Conservation (phyloP, 306 rosid species). For the Sesbania bispinosa region DNA sequence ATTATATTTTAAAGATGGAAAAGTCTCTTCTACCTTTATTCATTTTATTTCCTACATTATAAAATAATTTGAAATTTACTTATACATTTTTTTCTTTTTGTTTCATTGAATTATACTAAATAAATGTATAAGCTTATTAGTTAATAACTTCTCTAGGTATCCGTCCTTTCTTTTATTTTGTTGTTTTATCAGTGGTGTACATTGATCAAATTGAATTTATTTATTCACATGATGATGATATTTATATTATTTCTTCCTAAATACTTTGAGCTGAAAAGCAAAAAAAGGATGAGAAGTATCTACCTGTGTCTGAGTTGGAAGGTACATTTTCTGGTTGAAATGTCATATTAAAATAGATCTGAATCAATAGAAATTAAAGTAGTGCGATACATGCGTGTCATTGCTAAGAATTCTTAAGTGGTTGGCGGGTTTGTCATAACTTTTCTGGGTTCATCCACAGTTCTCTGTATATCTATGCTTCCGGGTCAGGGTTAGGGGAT, state of each 20-base stretch:
- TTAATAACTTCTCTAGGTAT: too few species aligned
- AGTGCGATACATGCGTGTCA: constrained; percentile 40
- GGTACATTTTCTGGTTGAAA: constrained; percentile 25
- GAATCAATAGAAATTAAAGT: constrained; percentile 14
- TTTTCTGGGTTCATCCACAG: constrained; percentile 34
- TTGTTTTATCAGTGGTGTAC: too few species aligned
- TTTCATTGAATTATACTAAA: too few species aligned
- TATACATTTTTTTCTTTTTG: too few species aligned
- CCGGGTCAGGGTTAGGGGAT: neutral
- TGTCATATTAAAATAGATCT: constrained; percentile 6
- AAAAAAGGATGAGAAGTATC: constrained; percentile 15
- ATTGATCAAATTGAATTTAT: too few species aligned
- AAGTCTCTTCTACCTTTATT: neutral
- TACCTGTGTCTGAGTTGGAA: constrained; percentile 33
- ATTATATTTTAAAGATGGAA: neutral
- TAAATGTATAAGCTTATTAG: too few species aligned
- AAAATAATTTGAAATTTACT: too few species aligned
- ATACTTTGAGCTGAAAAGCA: constrained; percentile 9
- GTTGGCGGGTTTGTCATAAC: neutral
- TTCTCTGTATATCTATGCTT: constrained; percentile 1
- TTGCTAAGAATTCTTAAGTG: neutral
- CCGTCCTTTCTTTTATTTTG: too few species aligned
- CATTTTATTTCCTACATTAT: too few species aligned
- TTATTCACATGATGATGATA: too few species aligned
- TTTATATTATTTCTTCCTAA: too few species aligned